Base-by-base conservation (phyloP, 257 asterid species). In the Ballota nigra region DNA sequence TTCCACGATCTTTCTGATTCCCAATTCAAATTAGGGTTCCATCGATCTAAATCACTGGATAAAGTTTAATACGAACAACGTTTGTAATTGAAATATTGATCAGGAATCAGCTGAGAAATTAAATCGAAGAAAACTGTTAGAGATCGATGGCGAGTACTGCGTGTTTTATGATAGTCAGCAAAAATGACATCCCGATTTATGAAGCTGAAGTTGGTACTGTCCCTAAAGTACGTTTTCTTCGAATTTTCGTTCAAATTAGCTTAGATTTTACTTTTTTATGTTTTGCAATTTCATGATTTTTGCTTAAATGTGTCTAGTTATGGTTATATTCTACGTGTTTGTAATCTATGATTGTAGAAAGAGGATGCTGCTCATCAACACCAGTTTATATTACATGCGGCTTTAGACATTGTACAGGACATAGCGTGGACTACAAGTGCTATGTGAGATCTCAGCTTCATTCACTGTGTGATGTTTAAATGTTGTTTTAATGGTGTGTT, bases 191-290 rank as follows among this genome's bases (percentile, higher is more conserved):
- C 59, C 99, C 97, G 57, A 94, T 94, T 80, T 94, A 94, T 72
- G 98, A 95, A 88, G 97, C 96, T 69, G 98, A 95, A 92, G 99
- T 95, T 63, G 98, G 99, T 59, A 84, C 96, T 36, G 93, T 89
- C 18, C 96, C 99, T 45, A 88, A 93, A 78, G 99, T 95, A 80
- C 3, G 79, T 63, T 8, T 33, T 28, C 33, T 68, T 69, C 33
- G 28, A 6, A 61, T 58, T 33, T 4, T 26, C 70, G 16, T 43
- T 29, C 47, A 7, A 29, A 33, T 65, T 65, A 33, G 72, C 26
- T 67, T 26, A 15, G 29, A 38, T 53, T 43, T 19, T 13, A 12
- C 8, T 3, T n/a, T 62, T 15, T 4, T 52, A 8, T 20, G 6
- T 26, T 29, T 73, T 64, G 31, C 20, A 4, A 8, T 67, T 18